A percentile compares a stretch with the other conserved stretches of the same genome.
phyloP scores from a whole-genome alignment of 441 rosid species.

The Brassica hybrid region DNA sequence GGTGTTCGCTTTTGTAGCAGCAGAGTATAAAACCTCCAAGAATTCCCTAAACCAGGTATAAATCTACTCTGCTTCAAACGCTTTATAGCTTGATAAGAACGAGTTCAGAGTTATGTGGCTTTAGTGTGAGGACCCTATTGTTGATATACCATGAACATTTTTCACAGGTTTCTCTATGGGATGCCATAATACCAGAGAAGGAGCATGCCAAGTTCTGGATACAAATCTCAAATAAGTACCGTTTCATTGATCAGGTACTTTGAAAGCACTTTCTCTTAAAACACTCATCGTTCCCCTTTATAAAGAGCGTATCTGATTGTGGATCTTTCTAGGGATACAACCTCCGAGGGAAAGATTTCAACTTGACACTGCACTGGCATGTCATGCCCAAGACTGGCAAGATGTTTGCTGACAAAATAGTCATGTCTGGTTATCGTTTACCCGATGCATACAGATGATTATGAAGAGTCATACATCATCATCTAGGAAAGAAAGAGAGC shows the following conservation, averaged over 20 bases:
- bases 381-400: not conserved
- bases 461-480: slow-evolving; percentile 12
- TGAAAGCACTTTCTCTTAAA: not conserved
- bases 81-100: slow-evolving; percentile 5
- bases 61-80: not conserved
- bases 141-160: not conserved
- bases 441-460: slow-evolving; percentile 77
- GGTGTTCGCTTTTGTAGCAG: slow-evolving; percentile 84
- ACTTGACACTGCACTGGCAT: slow-evolving; percentile 91
- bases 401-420: slow-evolving; percentile 72
- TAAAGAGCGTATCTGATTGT: not conserved
- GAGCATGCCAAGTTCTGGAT: slow-evolving; percentile 75
- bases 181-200: slow-evolving; percentile 76
- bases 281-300: not conserved
- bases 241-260: slow-evolving; percentile 73
- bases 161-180: slow-evolving; percentile 85
- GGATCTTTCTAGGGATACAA: slow-evolving; percentile 63
- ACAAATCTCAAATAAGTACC: slow-evolving; percentile 77
- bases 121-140: not conserved
- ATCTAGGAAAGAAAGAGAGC: slow-evolving; percentile 18
- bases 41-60: slow-evolving; percentile 81
- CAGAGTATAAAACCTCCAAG: slow-evolving; percentile 76
- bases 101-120: not conserved
- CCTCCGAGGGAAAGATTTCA: slow-evolving; percentile 82
- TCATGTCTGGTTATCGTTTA: slow-evolving; percentile 74